Conservation (phyloP, 176 grass and related monocot genomes). For the Triticum turgidum region DNA sequence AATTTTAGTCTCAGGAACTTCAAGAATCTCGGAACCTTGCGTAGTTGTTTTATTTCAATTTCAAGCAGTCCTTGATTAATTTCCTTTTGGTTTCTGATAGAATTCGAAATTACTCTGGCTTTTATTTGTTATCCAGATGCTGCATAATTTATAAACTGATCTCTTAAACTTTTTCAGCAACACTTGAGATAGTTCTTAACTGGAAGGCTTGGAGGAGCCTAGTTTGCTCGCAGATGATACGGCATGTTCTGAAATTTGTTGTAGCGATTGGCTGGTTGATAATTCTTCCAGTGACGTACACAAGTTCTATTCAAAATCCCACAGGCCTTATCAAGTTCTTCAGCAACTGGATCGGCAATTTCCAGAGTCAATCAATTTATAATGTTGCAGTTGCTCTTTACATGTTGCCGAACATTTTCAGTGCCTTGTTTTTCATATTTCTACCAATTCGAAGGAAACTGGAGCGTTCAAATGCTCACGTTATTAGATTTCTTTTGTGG, state of each 20-base stretch:
- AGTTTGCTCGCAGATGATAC: slow-evolving; percentile 64
- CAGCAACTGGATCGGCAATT: slow-evolving; percentile 76
- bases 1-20: not conserved
- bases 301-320: slow-evolving; percentile 77
- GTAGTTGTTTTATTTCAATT: not conserved
- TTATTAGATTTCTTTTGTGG: slow-evolving; percentile 86
- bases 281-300: slow-evolving; percentile 71
- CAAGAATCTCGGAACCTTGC: not conserved
- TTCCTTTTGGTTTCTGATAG: not conserved
- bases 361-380: slow-evolving; percentile 71
- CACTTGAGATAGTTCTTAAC: slow-evolving; percentile 79
- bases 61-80: not conserved
- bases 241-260: too few relatives aligned
- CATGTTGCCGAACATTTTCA: slow-evolving; percentile 87
- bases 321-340: slow-evolving; percentile 81
- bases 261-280: slow-evolving; percentile 88
- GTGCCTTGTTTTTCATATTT: slow-evolving; percentile 87
- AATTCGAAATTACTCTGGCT: not conserved
- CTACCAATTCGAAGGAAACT: slow-evolving; percentile 52
- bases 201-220: slow-evolving; percentile 93
- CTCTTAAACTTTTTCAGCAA: slow-evolving; percentile 48
- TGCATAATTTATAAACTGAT: slow-evolving; percentile 26
- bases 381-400: slow-evolving; percentile 87
- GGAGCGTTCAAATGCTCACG: slow-evolving; percentile 66
- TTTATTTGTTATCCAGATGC: not conserved